phyloP scores from a whole-genome alignment of 345 rosid genomes.

The Draba incana region DNA sequence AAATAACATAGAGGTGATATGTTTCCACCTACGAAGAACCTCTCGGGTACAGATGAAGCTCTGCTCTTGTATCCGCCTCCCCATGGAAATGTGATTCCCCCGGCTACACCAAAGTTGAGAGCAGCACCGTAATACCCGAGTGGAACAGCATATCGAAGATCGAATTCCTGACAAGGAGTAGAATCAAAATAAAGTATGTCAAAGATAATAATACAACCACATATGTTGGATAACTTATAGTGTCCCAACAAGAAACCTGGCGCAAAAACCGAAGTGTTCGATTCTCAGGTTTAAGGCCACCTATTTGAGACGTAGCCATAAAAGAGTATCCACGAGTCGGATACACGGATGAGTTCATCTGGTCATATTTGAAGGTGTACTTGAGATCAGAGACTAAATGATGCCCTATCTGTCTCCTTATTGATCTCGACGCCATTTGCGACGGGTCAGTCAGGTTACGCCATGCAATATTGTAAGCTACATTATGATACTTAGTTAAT shows the following conservation, averaged over 20 bases:
- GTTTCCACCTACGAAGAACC: constrained; percentile 94
- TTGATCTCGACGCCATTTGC: constrained; percentile 60
- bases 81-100: constrained; percentile 80
- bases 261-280: constrained; percentile 74
- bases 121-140: constrained; percentile 79
- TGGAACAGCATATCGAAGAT: constrained; percentile 84
- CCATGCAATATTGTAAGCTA: constrained; percentile 76
- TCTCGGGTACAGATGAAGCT: constrained; percentile 75
- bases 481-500: constrained; percentile 66
- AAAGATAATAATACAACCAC: constrained; percentile 16
- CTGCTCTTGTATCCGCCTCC: constrained; percentile 63
- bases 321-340: constrained; percentile 86
- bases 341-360: constrained; percentile 73
- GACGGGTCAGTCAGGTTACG: constrained; percentile 83
- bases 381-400: constrained; percentile 74
- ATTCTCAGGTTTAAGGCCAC: constrained; percentile 88
- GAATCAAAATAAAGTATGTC: constrained; percentile 13
- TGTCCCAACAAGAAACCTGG: no score
- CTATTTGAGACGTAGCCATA: constrained; percentile 73
- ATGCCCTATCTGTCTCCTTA: constrained; percentile 93
- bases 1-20: constrained; percentile 72
- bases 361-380: constrained; percentile 74
- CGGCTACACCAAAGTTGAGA: constrained; percentile 76
- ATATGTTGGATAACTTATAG: no score
- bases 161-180: constrained; percentile 59